Evolutionary conservation across 805 yeast species (phyloP).

Genomic region (Pichia thaimueangensis): DNA sequence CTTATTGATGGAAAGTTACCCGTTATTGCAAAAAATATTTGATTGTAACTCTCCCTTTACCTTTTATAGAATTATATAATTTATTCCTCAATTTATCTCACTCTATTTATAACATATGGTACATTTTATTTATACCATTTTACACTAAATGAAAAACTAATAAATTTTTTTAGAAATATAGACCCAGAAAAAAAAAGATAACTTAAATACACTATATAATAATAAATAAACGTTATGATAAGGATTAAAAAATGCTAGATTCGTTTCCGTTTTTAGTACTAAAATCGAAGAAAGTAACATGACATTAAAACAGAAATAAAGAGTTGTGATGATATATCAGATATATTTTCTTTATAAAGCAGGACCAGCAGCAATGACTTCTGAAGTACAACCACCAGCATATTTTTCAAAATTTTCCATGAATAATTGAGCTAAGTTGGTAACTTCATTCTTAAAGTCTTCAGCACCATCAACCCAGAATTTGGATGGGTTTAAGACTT

Average conservation of each 20-base stretch:
- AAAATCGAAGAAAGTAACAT: neutral
- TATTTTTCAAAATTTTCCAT: conserved; percentile 83
- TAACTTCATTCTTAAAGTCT: conserved; percentile 50
- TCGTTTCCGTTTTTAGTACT: neutral
- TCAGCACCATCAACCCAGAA: conserved; percentile 63
- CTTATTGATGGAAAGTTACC: conserved; percentile 9
- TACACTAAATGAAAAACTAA: neutral
- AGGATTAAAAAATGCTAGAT: too few relatives aligned
- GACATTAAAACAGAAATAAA: conserved; percentile 1
- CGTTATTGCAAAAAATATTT: too few relatives aligned
- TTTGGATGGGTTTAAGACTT: conserved; percentile 78
- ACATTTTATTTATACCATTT: neutral
- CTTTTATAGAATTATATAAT: too few relatives aligned
- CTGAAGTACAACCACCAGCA: conserved; percentile 72
- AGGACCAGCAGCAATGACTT: conserved; percentile 94
- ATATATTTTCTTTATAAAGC: conserved; percentile 30
- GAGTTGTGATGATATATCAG: neutral
- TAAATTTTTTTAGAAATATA: neutral
- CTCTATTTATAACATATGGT: too few relatives aligned
- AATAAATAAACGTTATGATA: too few relatives aligned
- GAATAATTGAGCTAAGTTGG: conserved; percentile 67
- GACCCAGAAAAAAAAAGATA: conserved; percentile 1
- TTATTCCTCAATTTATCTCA: neutral
- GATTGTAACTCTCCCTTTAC: too few relatives aligned
- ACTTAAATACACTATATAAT: conserved; percentile 1